phyloP scores from a whole-genome alignment of 2,329 filamentous ascomycete genomes.

The Arthroderma sp. region DNA sequence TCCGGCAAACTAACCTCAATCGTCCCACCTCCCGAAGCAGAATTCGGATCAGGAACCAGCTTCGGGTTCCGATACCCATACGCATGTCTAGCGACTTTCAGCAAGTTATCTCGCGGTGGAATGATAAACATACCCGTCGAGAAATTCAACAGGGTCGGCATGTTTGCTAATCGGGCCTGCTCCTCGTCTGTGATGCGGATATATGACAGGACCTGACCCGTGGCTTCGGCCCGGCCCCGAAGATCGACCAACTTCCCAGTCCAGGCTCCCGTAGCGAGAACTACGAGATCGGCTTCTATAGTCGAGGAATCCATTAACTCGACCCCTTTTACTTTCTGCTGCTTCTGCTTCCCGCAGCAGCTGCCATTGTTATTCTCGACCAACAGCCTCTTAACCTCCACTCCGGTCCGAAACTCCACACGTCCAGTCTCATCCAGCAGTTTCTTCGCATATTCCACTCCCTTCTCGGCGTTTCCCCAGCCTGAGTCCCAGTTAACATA shows the following conservation, averaged over 20 bases:
- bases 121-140: constrained; percentile 42
- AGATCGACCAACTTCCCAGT: constrained; percentile 65
- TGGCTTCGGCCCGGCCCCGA: constrained; percentile 61
- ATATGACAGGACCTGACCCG: constrained; percentile 71
- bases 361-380: neutral
- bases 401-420: constrained; percentile 23
- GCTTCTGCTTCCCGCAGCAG: too few relatives aligned
- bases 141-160: constrained; percentile 49
- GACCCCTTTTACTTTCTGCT: constrained; percentile 33
- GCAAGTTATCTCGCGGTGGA: constrained; percentile 39
- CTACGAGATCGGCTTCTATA: constrained; percentile 55
- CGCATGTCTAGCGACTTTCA: constrained; percentile 58
- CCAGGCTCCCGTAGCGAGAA: constrained; percentile 83
- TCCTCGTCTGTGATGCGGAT: constrained; percentile 60
- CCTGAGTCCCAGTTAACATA: constrained; percentile 36
- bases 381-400: constrained; percentile 23
- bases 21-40: constrained; percentile 1
- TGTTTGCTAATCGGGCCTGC: constrained; percentile 47
- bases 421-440: constrained; percentile 24
- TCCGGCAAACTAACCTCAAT: constrained; percentile 27
- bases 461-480: constrained; percentile 32
- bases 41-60: constrained; percentile 16
- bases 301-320: constrained; percentile 36
- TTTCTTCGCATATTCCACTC: constrained; percentile 26
- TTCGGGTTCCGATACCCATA: constrained; percentile 49